Percentiles rank a stretch among this genome's conserved stretches.
phyloP scores from a whole-genome alignment of 257 asterid genomes.

The Solanum peruvianum region DNA sequence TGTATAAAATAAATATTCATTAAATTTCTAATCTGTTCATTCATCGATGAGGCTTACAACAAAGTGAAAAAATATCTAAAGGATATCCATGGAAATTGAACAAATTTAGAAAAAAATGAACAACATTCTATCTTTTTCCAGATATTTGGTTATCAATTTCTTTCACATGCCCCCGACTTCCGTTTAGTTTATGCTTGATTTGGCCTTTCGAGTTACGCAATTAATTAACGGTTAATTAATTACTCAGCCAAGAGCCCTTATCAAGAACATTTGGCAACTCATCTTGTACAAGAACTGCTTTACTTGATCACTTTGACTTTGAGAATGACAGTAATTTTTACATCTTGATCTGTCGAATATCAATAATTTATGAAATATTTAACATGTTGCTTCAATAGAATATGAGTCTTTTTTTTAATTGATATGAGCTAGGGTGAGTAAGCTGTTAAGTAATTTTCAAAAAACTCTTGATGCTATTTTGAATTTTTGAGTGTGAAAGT shows the following conservation, averaged over 20 bases:
- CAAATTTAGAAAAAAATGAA: neutral
- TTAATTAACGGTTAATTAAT: neutral
- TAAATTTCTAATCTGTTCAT: too few relatives aligned
- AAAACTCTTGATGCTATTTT: neutral
- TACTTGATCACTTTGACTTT: neutral
- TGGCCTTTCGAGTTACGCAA: neutral
- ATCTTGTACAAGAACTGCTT: neutral
- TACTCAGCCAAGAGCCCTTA: neutral
- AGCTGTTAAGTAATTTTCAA: neutral
- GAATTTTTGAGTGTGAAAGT: neutral
- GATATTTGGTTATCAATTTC: neutral
- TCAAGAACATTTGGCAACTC: neutral
- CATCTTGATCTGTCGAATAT: neutral
- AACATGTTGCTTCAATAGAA: accelerated
- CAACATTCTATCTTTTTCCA: neutral
- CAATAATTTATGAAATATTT: neutral
- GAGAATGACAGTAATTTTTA: neutral
- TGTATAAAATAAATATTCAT: too few relatives aligned
- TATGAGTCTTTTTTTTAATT: neutral
- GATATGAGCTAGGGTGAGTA: neutral
- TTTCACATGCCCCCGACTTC: neutral
- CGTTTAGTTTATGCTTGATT: neutral
- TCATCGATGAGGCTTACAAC: neutral
- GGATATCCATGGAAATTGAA: neutral
- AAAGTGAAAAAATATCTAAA: neutral